Evolutionary conservation across 225 moss, liverwort and hornwort species (phyloP).

Genomic region (Polytrichum commune): DNA sequence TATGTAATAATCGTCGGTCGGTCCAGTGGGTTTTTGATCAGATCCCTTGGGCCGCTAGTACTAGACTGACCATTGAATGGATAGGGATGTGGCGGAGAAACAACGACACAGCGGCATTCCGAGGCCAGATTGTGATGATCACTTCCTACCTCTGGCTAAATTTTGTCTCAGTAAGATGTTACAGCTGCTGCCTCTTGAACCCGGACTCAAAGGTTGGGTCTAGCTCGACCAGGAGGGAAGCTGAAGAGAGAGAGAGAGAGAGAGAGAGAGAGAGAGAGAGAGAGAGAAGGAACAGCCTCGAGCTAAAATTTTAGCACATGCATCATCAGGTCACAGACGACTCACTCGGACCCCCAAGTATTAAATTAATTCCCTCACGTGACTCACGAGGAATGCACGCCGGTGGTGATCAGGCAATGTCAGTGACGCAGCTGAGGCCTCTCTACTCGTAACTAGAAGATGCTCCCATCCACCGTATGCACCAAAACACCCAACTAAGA

Average conservation of each 20-base stretch:
- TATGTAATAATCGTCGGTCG: background rate
- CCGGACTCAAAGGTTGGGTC: background rate
- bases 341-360: too few relatives aligned
- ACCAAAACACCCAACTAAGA: background rate
- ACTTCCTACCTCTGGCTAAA: conserved; percentile 2
- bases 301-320: too few relatives aligned
- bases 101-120: conserved; percentile 44
- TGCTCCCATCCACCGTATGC: background rate
- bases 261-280: background rate
- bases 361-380: too few relatives aligned
- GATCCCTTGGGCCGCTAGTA: too few relatives aligned
- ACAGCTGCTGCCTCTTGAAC: background rate
- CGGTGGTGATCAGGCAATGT: too few relatives aligned
- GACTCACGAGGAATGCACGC: too few relatives aligned
- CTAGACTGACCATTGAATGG: conserved; percentile 42
- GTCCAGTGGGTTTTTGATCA: too few relatives aligned
- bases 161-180: background rate
- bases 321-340: too few relatives aligned
- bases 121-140: background rate
- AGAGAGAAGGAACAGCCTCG: background rate
- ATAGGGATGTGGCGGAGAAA: conserved; percentile 39
- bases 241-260: background rate
- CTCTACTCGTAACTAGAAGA: background rate
- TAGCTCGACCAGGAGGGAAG: background rate
- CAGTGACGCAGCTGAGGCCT: background rate